A percentile compares a stretch with the other conserved stretches of the same genome.
Conservation (phyloP, 208 protist species). For the Angomonas ambiguus region DNA sequence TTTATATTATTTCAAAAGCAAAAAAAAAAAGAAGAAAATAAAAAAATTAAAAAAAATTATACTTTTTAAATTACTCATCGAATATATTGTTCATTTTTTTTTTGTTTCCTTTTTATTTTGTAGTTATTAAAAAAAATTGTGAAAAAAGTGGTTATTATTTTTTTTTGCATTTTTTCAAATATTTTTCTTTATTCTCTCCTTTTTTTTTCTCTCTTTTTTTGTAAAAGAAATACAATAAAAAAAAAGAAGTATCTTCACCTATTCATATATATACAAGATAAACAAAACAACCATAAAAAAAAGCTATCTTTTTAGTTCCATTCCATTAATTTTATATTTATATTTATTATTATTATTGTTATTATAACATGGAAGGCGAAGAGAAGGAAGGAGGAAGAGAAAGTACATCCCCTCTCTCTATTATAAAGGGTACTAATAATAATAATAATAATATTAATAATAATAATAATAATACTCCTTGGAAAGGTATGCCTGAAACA, state of each 20-base stretch:
- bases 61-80: no score
- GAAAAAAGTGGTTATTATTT: conserved; percentile 11
- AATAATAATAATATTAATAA: conserved; percentile 2
- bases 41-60: neutral
- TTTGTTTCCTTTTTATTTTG: conserved; percentile 11
- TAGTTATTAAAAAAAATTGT: conserved; percentile 10
- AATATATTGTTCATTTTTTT: no score
- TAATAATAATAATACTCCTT: neutral
- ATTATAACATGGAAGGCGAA: conserved; percentile 1
- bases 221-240: neutral
- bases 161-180: conserved; percentile 3
- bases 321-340: conserved; percentile 19
- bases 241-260: neutral
- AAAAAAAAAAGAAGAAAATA: no score
- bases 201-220: conserved; percentile 11
- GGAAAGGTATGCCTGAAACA: neutral
- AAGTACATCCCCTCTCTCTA: neutral
- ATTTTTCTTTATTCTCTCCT: conserved; percentile 5
- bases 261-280: neutral
- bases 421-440: neutral
- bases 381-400: neutral
- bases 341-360: neutral
- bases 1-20: no score
- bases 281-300: neutral
- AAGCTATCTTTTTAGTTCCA: neutral